phyloP scores from a whole-genome alignment of 805 yeast species.

The Lachancea mirantina region DNA sequence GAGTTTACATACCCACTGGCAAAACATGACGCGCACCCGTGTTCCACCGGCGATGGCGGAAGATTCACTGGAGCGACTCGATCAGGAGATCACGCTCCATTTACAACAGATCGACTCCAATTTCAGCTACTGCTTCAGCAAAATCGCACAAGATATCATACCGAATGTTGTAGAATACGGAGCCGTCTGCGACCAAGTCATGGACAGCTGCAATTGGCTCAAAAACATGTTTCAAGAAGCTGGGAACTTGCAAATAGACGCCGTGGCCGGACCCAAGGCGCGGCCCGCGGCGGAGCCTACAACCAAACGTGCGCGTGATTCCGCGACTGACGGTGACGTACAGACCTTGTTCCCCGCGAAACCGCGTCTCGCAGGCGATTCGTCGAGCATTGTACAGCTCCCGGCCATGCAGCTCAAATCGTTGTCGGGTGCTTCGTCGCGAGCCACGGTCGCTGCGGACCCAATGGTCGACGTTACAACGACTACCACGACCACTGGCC shows the following conservation, averaged over 20 bases:
- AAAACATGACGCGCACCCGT: too few relatives aligned
- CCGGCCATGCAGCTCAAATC: neutral
- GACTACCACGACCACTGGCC: slow-evolving; percentile 17
- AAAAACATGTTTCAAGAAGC: slow-evolving; percentile 70
- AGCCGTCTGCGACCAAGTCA: slow-evolving; percentile 48
- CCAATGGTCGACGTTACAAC: neutral
- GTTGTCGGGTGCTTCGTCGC: too few relatives aligned
- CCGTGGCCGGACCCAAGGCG: slow-evolving; percentile 37
- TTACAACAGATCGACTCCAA: slow-evolving; percentile 76
- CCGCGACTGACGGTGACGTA: slow-evolving; percentile 4
- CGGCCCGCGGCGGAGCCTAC: neutral
- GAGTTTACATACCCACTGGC: too few relatives aligned
- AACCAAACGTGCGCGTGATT: slow-evolving; percentile 3
- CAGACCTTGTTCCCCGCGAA: slow-evolving; percentile 8
- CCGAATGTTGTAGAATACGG: slow-evolving; percentile 63
- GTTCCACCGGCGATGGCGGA: slow-evolving; percentile 18
- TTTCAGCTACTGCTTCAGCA: slow-evolving; percentile 57
- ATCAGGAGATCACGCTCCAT: slow-evolving; percentile 70
- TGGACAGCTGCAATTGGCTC: slow-evolving; percentile 67
- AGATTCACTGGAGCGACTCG: slow-evolving; percentile 53
- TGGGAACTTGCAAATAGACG: slow-evolving; percentile 44
- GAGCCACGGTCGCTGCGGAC: neutral
- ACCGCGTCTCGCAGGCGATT: slow-evolving; percentile 6
- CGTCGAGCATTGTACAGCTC: slow-evolving; percentile 6
- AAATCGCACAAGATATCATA: slow-evolving; percentile 58